Base-by-base conservation (phyloP, 176 grass and related monocot genomes). In the Oryza meyeriana region DNA sequence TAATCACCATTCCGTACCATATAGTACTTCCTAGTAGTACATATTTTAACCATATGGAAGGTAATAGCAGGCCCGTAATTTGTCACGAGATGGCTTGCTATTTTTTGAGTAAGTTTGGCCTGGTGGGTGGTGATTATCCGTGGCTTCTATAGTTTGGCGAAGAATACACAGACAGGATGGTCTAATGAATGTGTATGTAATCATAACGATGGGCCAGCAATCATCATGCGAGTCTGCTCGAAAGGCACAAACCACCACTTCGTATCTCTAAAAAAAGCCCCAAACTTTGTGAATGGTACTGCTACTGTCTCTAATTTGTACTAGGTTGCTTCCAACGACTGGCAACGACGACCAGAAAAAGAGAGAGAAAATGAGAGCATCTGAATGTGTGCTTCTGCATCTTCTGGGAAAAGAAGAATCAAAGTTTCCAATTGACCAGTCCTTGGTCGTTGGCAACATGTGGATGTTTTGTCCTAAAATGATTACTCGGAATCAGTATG, bases 1-100 rank as follows among this genome's bases (percentile, higher is more conserved):
- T 57, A 75, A 79, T 68, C 40, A 76, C 64, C 22, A 30, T 83
- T 75, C 38, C 61, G 31, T 73, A 78, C 12, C 50, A 42, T 82
- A 71, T 71, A 61, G 57, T 64, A 59, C 55, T n/a, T n/a, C n/a
- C n/a, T n/a, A n/a, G n/a, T 20, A 62, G 64, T 31, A 31, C 25
- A 13, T 18, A 12, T 25, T 35, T 62, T 17, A 35, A 18, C 10
- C 63, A 35, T 44, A 42, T 45, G 32, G 22, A 26, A 39, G 31
- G 30, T 47, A 16, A 20, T 26, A 69, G 22, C 22, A 42, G 40
- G 31, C 26, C 14, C 16, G 8, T 74, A 16, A 29, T 7, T 41
- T 16, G 22, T 18, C 34, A 13, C 41, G n/a, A 30, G 12, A 48
- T 14, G 5, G 30, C 30, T 30, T 36, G 3, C 38, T 72, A 29